These are phyloP conservation scores for Cicer bijugum DNA, from an alignment of 306 rosid genomes.

Conservation along the genomic window DNA sequence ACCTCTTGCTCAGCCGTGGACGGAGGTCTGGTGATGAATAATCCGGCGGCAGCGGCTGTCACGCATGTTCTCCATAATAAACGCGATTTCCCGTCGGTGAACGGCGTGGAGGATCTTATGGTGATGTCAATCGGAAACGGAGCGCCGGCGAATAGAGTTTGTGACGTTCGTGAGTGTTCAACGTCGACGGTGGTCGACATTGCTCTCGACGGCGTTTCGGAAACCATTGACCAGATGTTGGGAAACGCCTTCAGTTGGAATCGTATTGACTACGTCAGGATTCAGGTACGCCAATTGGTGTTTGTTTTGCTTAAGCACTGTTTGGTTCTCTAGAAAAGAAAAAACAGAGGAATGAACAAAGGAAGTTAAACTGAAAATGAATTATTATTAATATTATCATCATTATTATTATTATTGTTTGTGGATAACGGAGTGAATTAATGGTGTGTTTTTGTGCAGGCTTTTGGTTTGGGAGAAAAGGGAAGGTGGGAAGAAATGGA, in stretches of 20 bases:
- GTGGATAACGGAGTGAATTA: neutral
- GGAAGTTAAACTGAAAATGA: neutral
- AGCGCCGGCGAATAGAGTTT: constrained; percentile 27
- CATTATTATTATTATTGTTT: neutral
- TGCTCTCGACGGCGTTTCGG: constrained; percentile 91
- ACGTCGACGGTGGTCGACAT: constrained; percentile 76
- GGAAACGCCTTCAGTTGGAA: constrained; percentile 98
- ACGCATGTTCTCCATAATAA: constrained; percentile 93
- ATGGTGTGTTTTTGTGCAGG: constrained; percentile 56
- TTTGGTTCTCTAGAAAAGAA: constrained; percentile 52
- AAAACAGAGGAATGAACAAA: neutral
- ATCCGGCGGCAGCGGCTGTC: constrained; percentile 84
- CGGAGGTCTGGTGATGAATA: constrained; percentile 95
- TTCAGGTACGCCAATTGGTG: constrained; percentile 64
- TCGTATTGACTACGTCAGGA: constrained; percentile 84
- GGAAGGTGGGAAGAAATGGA: constrained; percentile 50
- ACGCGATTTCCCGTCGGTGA: constrained; percentile 86
- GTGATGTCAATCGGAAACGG: constrained; percentile 86
- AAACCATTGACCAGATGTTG: constrained; percentile 88
- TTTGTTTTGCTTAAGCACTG: constrained; percentile 6
- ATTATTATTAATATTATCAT: neutral
- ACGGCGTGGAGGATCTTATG: constrained; percentile 78
- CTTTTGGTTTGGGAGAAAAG: constrained; percentile 54
- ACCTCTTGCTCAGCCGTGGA: constrained; percentile 83
- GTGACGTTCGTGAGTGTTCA: constrained; percentile 55